Conservation (phyloP, 2,329 filamentous ascomycete genomes). For the Pseudomassariella vexata region DNA sequence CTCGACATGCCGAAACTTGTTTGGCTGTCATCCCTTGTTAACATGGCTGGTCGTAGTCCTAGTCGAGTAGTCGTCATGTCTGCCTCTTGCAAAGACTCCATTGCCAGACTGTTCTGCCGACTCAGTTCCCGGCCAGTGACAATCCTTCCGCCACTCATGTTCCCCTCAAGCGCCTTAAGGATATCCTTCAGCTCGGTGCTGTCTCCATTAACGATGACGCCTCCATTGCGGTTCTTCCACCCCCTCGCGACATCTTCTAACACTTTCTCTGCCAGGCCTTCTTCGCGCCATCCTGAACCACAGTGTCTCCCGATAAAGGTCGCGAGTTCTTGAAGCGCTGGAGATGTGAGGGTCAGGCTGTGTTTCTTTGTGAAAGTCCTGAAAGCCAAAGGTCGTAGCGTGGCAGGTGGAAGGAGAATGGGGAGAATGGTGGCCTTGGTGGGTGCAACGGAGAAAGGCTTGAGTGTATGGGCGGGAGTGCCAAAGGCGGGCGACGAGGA, state of each 20-base stretch:
- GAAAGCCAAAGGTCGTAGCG: conserved; percentile 84
- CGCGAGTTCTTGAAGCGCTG: conserved; percentile 78
- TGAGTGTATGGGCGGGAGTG: conserved; percentile 76
- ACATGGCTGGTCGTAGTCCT: conserved; percentile 42
- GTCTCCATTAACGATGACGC: conserved; percentile 83
- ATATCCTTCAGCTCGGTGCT: conserved; percentile 75
- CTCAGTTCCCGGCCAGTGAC: conserved; percentile 49
- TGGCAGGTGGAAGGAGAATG: conserved; percentile 81
- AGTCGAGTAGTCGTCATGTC: conserved; percentile 50
- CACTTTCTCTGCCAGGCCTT: conserved; percentile 85
- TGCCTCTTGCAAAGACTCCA: conserved; percentile 47
- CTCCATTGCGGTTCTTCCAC: conserved; percentile 87
- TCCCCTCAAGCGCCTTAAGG: conserved; percentile 75
- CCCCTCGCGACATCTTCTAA: conserved; percentile 84
- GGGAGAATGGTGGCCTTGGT: conserved; percentile 66
- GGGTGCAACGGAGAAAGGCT: conserved; percentile 50
- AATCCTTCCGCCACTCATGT: conserved; percentile 80
- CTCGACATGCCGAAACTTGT: conserved; percentile 58
- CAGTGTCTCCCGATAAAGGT: conserved; percentile 90
- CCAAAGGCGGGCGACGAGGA: conserved; percentile 89
- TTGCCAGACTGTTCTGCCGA: conserved; percentile 58
- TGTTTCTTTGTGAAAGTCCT: conserved; percentile 97
- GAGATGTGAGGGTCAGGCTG: conserved; percentile 83
- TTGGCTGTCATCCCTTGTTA: conserved; percentile 55
- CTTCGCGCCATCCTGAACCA: conserved; percentile 93